Conservation (phyloP, 352 stramenopile genomes). For the Phytophthora megakarya region DNA sequence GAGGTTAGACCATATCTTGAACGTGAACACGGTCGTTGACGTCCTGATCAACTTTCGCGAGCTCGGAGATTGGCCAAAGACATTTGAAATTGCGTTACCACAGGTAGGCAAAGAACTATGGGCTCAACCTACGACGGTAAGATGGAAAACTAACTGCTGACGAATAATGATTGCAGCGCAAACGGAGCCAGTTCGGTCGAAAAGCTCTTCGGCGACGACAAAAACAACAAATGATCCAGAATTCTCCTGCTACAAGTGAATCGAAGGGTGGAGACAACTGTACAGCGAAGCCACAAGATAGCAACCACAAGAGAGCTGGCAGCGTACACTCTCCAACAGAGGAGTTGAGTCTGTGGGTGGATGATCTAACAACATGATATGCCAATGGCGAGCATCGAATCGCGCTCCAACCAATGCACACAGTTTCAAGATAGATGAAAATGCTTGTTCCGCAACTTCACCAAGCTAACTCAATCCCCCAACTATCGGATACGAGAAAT, state of each 20-base stretch:
- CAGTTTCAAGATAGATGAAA: no score
- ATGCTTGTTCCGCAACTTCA: no score
- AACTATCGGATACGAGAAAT: no score
- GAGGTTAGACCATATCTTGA: conserved; percentile 78
- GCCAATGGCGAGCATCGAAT: neutral
- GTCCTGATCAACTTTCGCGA: conserved; percentile 65
- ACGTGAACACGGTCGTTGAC: conserved; percentile 80
- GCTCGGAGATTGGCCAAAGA: conserved; percentile 52
- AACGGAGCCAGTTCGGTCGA: conserved; percentile 44
- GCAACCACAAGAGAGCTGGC: neutral
- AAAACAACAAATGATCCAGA: conserved; percentile 22
- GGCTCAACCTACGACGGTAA: neutral
- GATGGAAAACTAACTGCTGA: conserved; percentile 4
- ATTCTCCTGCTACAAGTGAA: neutral
- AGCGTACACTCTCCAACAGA: conserved; percentile 24
- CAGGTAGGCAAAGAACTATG: conserved; percentile 35
- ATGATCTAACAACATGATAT: conserved; percentile 3
- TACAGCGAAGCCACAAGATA: conserved; percentile 7
- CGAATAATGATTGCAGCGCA: conserved; percentile 36
- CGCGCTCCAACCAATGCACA: no score
- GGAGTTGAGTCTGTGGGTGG: conserved; percentile 23
- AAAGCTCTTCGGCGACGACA: conserved; percentile 40
- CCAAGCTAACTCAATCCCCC: no score
- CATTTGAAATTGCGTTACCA: conserved; percentile 54
- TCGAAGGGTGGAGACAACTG: neutral